A percentile compares a stretch with the other conserved stretches of the same genome.
These are phyloP conservation scores for Verticillium tricorpus DNA, from an alignment of 2,329 filamentous ascomycete species.

Conservation along the genomic window DNA sequence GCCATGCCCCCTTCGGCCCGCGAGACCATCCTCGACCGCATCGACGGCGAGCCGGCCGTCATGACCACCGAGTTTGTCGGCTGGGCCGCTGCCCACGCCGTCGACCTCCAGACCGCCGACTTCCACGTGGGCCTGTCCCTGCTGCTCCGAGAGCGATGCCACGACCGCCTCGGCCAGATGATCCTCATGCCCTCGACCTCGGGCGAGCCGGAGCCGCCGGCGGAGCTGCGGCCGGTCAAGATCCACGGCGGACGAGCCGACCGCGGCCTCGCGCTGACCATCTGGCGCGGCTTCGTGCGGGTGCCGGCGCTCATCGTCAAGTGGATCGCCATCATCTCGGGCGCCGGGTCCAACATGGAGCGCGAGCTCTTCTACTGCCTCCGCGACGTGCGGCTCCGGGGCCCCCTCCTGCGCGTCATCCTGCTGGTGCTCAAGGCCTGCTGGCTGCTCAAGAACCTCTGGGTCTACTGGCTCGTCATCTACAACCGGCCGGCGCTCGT, in stretches of 20 bases:
- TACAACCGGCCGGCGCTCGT: slow-evolving; percentile 26
- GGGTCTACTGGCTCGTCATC: slow-evolving; percentile 25
- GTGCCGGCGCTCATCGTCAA: slow-evolving; percentile 22
- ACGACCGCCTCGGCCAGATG: not conserved
- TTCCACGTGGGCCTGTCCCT: slow-evolving; percentile 22
- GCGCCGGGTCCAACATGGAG: slow-evolving; percentile 28
- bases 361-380: slow-evolving; percentile 29
- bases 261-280: slow-evolving; percentile 7
- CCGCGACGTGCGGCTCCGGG: slow-evolving; percentile 18
- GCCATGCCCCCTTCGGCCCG: slow-evolving; percentile 22
- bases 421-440: slow-evolving; percentile 26
- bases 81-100: slow-evolving; percentile 17
- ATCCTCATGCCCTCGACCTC: not conserved
- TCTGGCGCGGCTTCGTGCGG: slow-evolving; percentile 12
- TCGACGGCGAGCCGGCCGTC: slow-evolving; percentile 18
- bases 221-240: slow-evolving; percentile 11
- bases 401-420: slow-evolving; percentile 17
- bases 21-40: slow-evolving; percentile 23
- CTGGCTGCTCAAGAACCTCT: slow-evolving; percentile 23
- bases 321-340: slow-evolving; percentile 28
- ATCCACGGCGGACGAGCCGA: slow-evolving; percentile 4
- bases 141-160: not conserved
- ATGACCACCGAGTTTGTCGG: slow-evolving; percentile 17
- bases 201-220: not conserved
- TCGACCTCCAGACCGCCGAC: slow-evolving; percentile 20